Base-by-base conservation (phyloP, 768 basidiomycete genomes). In the Pulveroboletus sp. region DNA sequence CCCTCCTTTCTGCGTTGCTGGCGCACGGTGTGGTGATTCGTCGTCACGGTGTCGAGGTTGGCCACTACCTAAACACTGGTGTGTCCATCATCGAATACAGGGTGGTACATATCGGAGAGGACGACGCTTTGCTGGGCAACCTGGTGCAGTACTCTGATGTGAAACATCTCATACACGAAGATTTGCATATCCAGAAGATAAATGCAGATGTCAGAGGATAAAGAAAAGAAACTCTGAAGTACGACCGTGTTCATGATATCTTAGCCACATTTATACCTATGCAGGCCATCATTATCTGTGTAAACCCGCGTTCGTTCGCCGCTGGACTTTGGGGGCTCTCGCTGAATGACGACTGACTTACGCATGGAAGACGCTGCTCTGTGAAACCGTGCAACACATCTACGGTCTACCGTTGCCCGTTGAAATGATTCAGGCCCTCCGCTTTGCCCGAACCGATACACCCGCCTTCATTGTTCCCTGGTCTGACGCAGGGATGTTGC, bases 41-140 rank as follows among this genome's bases (percentile, higher is more conserved):
- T 47, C 72, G 63, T 21, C 59, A 68, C 17, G 68, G 63, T 11
- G 48, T 67, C 12, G 36, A 57, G n/a, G 54, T 63, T 18, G 62
- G 64, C 39, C 61, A 41, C 24, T 65, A 35, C 41, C 26, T 51
- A 30, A 58, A 67, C 43, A 69, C 68, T 5, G 61, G 60, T 4
- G 73, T 90, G 43, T 79, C 81, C 21, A 66, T 81, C 14, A 66
- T 89, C 21, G 85, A 87, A 57, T 88, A 39, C 62, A 68, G 17
- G 59, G 65, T 33, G 45, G 61, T 28, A 63, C 71, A 27, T 57
- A 41, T 15, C n/a, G 48, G 46, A 35, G 48, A 37, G 43, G 50
- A 47, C 30, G 38, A 41, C 8, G 39, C 37, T 41, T 44, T 62
- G 44, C 51, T 57, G 51, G 79, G 76, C 26, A 63, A 57, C 21